These are phyloP conservation scores for Yamadazyma phyllophila DNA, from an alignment of 805 yeast genomes.

Conservation along the genomic window DNA sequence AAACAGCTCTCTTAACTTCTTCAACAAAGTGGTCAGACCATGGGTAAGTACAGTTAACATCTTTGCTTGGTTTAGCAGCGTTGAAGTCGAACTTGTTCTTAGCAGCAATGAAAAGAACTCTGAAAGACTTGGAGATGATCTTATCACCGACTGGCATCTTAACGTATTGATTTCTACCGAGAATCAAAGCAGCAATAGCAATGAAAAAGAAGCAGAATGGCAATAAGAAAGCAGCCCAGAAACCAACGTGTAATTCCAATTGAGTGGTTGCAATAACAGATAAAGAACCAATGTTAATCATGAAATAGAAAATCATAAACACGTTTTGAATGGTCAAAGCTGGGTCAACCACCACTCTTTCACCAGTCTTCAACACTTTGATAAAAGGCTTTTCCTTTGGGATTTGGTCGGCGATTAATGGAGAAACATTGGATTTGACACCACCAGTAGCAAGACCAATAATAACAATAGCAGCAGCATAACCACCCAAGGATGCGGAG, in stretches of 20 bases:
- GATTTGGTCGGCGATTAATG: conserved; percentile 66
- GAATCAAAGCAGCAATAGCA: conserved; percentile 48
- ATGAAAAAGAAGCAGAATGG: conserved; percentile 61
- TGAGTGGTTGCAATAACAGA: conserved; percentile 76
- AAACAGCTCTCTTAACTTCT: conserved; percentile 62
- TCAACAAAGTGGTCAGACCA: conserved; percentile 76
- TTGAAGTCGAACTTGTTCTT: conserved; percentile 50
- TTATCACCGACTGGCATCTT: conserved; percentile 62
- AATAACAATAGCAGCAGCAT: conserved; percentile 51
- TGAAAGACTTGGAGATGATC: conserved; percentile 54
- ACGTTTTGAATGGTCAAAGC: conserved; percentile 69
- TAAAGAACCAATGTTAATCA: conserved; percentile 74
- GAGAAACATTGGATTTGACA: conserved; percentile 73
- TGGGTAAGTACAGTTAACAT: conserved; percentile 45
- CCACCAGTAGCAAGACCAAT: conserved; percentile 82
- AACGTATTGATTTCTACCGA: conserved; percentile 57
- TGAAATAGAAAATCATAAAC: conserved; percentile 72
- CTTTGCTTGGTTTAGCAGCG: conserved; percentile 56
- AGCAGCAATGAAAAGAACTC: conserved; percentile 38
- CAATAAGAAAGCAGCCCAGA: conserved; percentile 72
- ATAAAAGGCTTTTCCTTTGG: conserved; percentile 40
- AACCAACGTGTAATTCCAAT: conserved; percentile 62
- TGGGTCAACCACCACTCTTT: conserved; percentile 53
- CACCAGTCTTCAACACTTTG: conserved; percentile 38
- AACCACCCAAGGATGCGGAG: conserved; percentile 62